Evolutionary conservation across 1,284 basidiomycete species (phyloP).

Genomic region (Cystobasidiaceae sp.): DNA sequence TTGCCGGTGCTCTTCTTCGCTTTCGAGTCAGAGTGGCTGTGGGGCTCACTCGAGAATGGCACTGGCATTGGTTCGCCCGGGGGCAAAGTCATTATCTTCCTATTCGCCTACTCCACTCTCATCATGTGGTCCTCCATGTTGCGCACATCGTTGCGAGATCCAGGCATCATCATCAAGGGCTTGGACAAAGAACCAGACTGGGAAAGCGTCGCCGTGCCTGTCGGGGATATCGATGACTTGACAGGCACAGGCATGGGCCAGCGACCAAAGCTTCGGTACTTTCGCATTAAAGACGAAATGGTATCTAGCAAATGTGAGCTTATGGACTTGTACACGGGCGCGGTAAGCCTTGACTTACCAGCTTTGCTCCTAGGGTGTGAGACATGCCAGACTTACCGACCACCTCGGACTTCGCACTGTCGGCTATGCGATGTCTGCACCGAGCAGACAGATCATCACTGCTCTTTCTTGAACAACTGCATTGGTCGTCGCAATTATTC

Average conservation of each 20-base stretch:
- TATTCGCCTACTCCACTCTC: slow-evolving; percentile 48
- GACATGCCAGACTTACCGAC: slow-evolving; percentile 81
- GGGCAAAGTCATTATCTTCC: slow-evolving; percentile 69
- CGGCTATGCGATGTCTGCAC: slow-evolving; percentile 95
- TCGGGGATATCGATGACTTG: slow-evolving; percentile 50
- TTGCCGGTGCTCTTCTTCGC: slow-evolving; percentile 52
- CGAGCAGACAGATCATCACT: slow-evolving; percentile 56
- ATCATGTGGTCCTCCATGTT: slow-evolving; percentile 62
- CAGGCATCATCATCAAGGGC: slow-evolving; percentile 74
- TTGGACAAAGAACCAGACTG: slow-evolving; percentile 60
- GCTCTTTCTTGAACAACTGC: slow-evolving; percentile 92
- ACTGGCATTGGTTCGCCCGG: slow-evolving; percentile 59
- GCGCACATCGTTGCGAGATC: slow-evolving; percentile 68
- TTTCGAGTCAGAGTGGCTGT: slow-evolving; percentile 69
- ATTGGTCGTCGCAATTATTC: slow-evolving; percentile 87
- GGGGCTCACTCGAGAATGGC: slow-evolving; percentile 72
- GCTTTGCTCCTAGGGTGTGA: slow-evolving; percentile 60
- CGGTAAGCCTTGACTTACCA: slow-evolving; percentile 51
- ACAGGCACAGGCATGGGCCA: slow-evolving; percentile 26
- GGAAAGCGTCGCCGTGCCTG: slow-evolving; percentile 55
- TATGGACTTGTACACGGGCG: slow-evolving; percentile 49
- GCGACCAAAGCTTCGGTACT: slow-evolving; percentile 65
- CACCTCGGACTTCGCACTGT: slow-evolving; percentile 85
- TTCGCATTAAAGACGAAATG: slow-evolving; percentile 64
- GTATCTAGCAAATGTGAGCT: slow-evolving; percentile 56